Evolutionary conservation across 1,284 basidiomycete species (phyloP), one percentile per base, ranked within the genome.

Genomic region (Trametes hirsuta): DNA sequence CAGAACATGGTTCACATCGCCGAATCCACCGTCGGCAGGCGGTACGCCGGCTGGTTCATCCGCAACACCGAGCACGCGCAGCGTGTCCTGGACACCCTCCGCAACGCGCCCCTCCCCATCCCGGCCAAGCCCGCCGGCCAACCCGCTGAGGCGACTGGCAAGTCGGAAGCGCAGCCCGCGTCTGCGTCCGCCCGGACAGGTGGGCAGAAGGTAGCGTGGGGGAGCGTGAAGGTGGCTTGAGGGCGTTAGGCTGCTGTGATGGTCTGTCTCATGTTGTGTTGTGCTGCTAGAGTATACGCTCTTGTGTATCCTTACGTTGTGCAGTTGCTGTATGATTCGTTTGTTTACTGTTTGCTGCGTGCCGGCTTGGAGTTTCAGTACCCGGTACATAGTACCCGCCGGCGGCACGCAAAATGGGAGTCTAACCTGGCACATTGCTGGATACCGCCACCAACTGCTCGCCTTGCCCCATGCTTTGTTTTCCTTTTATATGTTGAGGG

Each of bases 11-110:
- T 98, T 8, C 94, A 97, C 71, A 95, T 98, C 69, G 91, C 94
- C 15, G 95, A 98, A 75, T 94, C 92, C 15, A 95, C 95, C 0
- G 88, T 97, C 12, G 95, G 95, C 22, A 79, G 96, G 51, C 87
- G 94, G 56, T 98, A 94, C 72, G 96, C 95, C 2, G 94, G 95
- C 42, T 97, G 94, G 93, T 98, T 98, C 79, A 95, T 98, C 76
- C 89, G 95, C 66, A 95, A 95, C 76, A 93, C 94, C 4, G 94
- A 96, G 75, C 86, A 94, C 68, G 88, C 94, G 11, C 91, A 93
- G 72, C 85, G 92, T 61, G 91, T 94, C 52, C 82, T 90, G 66
- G 93, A 95, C 69, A 87, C 88, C 57, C 79, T 95, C 66, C 86
- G 86, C 66, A 82, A 81, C 55, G 82, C 84, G 64, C 91, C 94